Evolutionary conservation across 1,139 yeast species (phyloP).

Genomic region (Nadsonia commutata): DNA sequence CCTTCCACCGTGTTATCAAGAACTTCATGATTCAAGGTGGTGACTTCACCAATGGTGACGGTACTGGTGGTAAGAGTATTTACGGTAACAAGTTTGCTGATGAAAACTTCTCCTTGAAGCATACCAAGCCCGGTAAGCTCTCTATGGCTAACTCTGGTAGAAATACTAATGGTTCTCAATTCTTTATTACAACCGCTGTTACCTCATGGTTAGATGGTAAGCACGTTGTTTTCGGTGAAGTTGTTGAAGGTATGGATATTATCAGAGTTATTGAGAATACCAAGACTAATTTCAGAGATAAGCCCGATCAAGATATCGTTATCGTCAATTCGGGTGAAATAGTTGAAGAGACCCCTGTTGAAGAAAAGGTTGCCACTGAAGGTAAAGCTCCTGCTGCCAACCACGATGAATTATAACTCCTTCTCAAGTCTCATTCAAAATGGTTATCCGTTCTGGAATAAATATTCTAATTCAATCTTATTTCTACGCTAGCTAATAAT

Average conservation of each 20-base stretch:
- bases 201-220: conserved; percentile 88
- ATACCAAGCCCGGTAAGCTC: conserved; percentile 55
- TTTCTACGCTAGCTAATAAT: too few relatives aligned
- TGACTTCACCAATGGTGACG: conserved; percentile 84
- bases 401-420: conserved; percentile 12
- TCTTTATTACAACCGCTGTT: conserved; percentile 84
- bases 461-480: too few relatives aligned
- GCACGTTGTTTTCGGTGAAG: conserved; percentile 96
- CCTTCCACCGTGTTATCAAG: conserved; percentile 91
- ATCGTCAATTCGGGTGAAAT: conserved; percentile 74
- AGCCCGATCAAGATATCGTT: conserved; percentile 49
- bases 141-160: conserved; percentile 97
- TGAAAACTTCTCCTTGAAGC: conserved; percentile 74
- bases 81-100: conserved; percentile 81
- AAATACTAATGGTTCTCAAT: conserved; percentile 92
- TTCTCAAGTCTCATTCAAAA: conserved; percentile 8
- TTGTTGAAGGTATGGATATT: conserved; percentile 69
- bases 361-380: conserved; percentile 6
- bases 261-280: conserved; percentile 63
- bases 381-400: conserved; percentile 7
- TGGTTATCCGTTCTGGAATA: background rate
- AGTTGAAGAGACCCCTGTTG: conserved; percentile 12
- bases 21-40: conserved; percentile 96
- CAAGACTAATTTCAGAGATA: conserved; percentile 63
- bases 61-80: conserved; percentile 92